Conservation (phyloP, 305 asterid species). For the Euphrasia arctica region DNA sequence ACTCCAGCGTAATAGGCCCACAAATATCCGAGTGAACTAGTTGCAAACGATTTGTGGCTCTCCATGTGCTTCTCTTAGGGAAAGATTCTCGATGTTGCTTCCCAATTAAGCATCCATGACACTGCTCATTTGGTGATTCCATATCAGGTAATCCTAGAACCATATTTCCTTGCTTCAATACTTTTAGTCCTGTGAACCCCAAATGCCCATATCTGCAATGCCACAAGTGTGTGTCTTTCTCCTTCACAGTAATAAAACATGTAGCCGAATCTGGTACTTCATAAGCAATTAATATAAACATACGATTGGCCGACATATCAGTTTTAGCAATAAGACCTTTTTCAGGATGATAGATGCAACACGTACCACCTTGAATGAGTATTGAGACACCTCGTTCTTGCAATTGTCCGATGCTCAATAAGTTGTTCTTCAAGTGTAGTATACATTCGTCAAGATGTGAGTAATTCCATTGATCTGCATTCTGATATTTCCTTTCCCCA, state of each 20-base stretch:
- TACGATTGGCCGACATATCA: neutral
- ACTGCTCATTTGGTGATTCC: neutral
- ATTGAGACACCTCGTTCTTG: neutral
- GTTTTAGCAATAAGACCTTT: neutral
- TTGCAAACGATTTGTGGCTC: neutral
- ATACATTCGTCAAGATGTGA: neutral
- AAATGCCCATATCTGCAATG: neutral
- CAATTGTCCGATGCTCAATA: neutral
- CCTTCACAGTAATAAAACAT: neutral
- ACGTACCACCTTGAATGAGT: neutral
- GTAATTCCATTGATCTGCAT: neutral
- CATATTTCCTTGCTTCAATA: neutral
- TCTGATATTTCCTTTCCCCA: neutral
- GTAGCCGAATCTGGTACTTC: neutral
- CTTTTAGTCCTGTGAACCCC: neutral
- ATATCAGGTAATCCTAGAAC: neutral
- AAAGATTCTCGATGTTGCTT: conserved; percentile 1
- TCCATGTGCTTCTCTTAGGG: conserved; percentile 9
- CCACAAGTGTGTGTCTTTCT: neutral
- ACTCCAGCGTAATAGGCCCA: too few species aligned
- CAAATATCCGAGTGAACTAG: too few species aligned
- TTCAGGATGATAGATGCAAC: neutral
- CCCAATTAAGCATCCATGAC: neutral
- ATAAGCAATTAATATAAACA: neutral
- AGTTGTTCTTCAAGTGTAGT: neutral